Conservation (phyloP, 805 yeast species). For the Schwanniomyces yamadae region DNA sequence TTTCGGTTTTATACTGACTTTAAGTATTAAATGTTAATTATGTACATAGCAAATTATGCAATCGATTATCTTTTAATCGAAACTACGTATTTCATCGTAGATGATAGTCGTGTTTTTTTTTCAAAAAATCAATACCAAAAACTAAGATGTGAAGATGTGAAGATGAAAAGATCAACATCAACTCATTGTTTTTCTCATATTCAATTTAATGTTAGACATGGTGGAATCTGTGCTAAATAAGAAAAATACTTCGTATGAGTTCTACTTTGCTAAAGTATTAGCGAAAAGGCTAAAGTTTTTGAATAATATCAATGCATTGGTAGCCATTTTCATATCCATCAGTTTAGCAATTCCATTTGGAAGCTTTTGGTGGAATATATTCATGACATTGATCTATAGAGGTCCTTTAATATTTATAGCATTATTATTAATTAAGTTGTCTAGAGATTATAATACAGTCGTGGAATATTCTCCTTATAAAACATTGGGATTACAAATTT, state of each 20-base stretch:
- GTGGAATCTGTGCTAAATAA: constrained; percentile 3
- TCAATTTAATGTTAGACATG: constrained; percentile 3
- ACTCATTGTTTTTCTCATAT: not conserved
- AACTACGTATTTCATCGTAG: not conserved
- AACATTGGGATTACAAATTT: constrained; percentile 33
- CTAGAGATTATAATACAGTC: constrained; percentile 23
- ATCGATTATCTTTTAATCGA: constrained; percentile 1
- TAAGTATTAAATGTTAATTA: too few relatives aligned
- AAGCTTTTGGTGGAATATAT: constrained; percentile 30
- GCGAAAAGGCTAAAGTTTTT: constrained; percentile 36
- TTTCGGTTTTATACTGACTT: too few relatives aligned
- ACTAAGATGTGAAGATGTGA: too few relatives aligned
- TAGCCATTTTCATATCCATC: constrained; percentile 25
- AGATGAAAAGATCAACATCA: constrained; percentile 1
- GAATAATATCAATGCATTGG: constrained; percentile 27
- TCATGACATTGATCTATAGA: constrained; percentile 20
- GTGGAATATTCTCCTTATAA: constrained; percentile 32
- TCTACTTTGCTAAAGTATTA: constrained; percentile 27
- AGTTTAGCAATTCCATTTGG: constrained; percentile 27
- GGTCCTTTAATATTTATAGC: constrained; percentile 33
- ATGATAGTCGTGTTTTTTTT: not conserved
- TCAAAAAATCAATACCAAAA: not conserved
- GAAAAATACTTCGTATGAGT: constrained; percentile 8
- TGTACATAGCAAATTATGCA: constrained; percentile 1
- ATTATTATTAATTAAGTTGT: constrained; percentile 23